Evolutionary conservation across 139 green algal species (phyloP), one percentile per base, ranked within the genome.

Genomic region (Zygnema circumcarinatum): DNA sequence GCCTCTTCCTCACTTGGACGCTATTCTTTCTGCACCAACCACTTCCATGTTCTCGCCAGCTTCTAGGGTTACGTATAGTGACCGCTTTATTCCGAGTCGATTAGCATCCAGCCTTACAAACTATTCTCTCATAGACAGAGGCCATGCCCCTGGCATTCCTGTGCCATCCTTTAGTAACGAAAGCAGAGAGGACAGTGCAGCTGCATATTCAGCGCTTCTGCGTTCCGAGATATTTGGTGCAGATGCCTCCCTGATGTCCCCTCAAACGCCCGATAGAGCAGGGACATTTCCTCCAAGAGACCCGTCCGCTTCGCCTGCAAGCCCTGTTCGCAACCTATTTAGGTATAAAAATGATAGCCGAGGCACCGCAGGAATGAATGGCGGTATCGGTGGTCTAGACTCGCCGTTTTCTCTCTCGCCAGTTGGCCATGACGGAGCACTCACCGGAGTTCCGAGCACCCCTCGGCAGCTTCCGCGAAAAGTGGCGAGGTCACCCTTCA

Each of bases 401-500:
- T 95, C 92, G 0, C 95, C 96, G 7, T 98, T 95, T 85, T 88
- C 92, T 1, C 89, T 94, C 0, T 94, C 92, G 0, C 92, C 94
- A 22, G 83, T 97, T 33, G 91, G 90, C 2, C 91, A 41, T 20
- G 81, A 81, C 20, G 96, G 79, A 84, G 69, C 29, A 35, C 79
- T 22, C 0, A 89, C 11, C 74, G 85, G 1, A 42, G 73, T 90
- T n/a, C 81, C 94, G 41, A 33, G 89, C 67, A 88, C 54, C 32
- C 90, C 84, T 41, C 69, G 85, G 25, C 81, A 92, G 32, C 90
- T 94, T 0, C 93, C 93, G 3, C 92, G 97, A 11, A 96, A 96
- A 78, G 98, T 99, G 38, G 90, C 96, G 0, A 90, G 96, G 21
- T 94, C 95, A 0, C 97, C 97, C 1, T 99, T 97, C 90, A 99